Conservation (phyloP, 768 basidiomycete species). For the Termitomyces sp. region DNA sequence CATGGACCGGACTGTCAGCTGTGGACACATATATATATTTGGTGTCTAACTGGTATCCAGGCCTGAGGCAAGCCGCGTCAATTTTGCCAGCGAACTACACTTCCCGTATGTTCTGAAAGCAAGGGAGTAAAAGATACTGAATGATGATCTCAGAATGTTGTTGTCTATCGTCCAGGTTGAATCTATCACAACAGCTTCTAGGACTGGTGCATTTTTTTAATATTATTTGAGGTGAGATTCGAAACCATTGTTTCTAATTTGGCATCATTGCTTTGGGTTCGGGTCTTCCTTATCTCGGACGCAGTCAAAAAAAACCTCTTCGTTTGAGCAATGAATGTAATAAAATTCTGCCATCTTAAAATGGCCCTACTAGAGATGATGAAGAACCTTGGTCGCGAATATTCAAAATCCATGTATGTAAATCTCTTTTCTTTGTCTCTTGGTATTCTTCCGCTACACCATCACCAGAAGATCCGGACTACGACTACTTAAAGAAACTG, state of each 20-base stretch:
- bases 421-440: not conserved
- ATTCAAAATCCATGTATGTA: slow-evolving; percentile 54
- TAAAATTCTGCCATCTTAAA: slow-evolving; percentile 78
- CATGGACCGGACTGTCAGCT: not conserved
- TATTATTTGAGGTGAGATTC: no score
- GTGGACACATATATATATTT: not conserved
- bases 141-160: no score
- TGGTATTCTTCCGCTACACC: slow-evolving; percentile 25
- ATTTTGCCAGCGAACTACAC: no score
- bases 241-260: no score
- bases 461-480: slow-evolving; percentile 23
- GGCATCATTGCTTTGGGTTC: no score
- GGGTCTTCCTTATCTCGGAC: no score
- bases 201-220: no score
- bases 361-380: slow-evolving; percentile 70
- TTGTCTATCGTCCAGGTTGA: no score
- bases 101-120: no score
- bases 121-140: no score
- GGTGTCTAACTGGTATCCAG: not conserved
- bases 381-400: slow-evolving; percentile 57
- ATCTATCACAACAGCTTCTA: no score
- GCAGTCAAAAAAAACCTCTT: no score
- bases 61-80: not conserved
- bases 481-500: slow-evolving; percentile 63
- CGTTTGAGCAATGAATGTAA: slow-evolving; percentile 25